phyloP scores from a whole-genome alignment of 2,329 filamentous ascomycete species.

The Calonectria hawksworthii region DNA sequence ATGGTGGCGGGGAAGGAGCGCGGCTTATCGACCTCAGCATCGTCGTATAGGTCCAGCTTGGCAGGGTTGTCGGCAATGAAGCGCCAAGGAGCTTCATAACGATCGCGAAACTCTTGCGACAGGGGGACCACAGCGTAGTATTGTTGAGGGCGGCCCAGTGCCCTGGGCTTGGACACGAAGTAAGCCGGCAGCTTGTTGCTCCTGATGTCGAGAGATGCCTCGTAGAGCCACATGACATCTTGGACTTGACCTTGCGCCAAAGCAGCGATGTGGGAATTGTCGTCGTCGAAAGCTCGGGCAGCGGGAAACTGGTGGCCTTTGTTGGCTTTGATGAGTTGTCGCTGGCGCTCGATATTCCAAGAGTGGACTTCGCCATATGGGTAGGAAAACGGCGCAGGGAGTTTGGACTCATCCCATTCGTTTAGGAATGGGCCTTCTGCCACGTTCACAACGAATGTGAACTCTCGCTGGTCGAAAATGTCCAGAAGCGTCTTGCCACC shows the following conservation, averaged over 20 bases:
- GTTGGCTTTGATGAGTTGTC: neutral
- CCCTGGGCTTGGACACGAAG: neutral
- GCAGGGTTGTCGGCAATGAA: neutral
- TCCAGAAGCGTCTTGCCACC: conserved; percentile 9
- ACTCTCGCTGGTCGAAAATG: neutral
- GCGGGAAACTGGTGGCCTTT: neutral
- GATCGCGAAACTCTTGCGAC: neutral
- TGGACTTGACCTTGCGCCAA: neutral
- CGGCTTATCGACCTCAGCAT: neutral
- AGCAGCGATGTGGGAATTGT: neutral
- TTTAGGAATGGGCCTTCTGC: neutral
- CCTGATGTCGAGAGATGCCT: neutral
- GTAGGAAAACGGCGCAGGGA: neutral
- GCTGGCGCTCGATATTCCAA: neutral
- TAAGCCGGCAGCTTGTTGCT: neutral
- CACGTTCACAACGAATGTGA: neutral
- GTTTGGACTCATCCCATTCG: neutral
- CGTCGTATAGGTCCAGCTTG: neutral
- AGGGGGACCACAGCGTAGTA: neutral
- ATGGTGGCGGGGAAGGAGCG: neutral
- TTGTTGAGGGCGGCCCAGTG: neutral
- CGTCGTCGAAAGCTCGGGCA: neutral
- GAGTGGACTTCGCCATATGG: conserved; percentile 1
- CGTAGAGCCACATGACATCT: neutral
- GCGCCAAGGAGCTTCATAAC: neutral